phyloP scores from a whole-genome alignment of 495 filamentous ascomycete species.

The Penicillium argentinense region DNA sequence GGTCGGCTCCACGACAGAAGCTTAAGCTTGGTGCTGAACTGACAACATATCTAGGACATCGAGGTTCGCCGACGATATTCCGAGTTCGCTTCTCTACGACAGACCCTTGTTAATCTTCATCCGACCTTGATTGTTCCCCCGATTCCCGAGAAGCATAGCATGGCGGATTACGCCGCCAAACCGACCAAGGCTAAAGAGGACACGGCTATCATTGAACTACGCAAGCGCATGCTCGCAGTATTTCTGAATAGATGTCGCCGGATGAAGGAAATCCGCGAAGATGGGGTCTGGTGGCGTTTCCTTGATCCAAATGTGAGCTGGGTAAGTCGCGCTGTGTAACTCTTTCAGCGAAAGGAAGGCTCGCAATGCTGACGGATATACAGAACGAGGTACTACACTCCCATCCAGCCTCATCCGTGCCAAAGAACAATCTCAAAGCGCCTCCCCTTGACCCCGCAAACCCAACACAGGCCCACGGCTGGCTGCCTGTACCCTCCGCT shows the following conservation, averaged over 20 bases:
- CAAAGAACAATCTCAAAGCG: conserved; percentile 89
- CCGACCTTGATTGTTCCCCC: conserved; percentile 93
- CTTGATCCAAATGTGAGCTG: conserved; percentile 98
- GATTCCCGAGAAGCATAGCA: conserved; percentile 96
- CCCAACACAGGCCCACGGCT: conserved; percentile 83
- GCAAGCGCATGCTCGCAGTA: conserved; percentile 93
- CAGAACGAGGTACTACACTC: conserved; percentile 91
- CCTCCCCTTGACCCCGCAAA: conserved; percentile 91
- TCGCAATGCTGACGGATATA: conserved; percentile 2
- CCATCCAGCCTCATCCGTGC: conserved; percentile 84
- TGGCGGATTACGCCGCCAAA: conserved; percentile 97
- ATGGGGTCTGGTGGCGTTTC: conserved; percentile 97
- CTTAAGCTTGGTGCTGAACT: conserved; percentile 5
- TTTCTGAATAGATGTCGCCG: conserved; percentile 89
- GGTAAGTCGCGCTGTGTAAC: conserved; percentile 54
- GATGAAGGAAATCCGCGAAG: conserved; percentile 91
- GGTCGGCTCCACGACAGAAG: conserved; percentile 19
- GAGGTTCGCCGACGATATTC: conserved; percentile 95
- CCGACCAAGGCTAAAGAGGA: conserved; percentile 98
- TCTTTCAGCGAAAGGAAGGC: background rate
- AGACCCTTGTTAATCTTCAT: conserved; percentile 84
- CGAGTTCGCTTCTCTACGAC: conserved; percentile 90
- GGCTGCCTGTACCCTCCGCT: conserved; percentile 77
- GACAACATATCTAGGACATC: conserved; percentile 63
- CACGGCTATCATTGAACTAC: conserved; percentile 88